These are phyloP conservation scores for Colletotrichum plurivorum DNA, from an alignment of 2,329 filamentous ascomycete genomes.

Conservation along the genomic window DNA sequence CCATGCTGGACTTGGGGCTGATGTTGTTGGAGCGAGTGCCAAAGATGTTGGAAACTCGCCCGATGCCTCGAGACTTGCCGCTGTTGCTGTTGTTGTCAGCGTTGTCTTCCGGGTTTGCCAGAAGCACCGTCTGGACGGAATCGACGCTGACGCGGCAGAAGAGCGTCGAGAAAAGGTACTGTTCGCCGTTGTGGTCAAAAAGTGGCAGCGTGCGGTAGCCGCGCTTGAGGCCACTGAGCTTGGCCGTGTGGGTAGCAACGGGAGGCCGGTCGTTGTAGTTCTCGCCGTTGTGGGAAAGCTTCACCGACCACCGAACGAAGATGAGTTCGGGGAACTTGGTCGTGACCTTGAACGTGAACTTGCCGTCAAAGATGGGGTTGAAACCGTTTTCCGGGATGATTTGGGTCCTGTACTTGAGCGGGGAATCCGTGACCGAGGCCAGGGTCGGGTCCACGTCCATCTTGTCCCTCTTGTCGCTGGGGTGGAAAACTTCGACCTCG, in stretches of 20 bases:
- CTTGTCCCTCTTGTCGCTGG: constrained; percentile 93
- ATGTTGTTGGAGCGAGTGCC: constrained; percentile 62
- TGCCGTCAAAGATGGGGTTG: constrained; percentile 88
- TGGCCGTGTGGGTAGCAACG: constrained; percentile 92
- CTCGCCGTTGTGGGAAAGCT: constrained; percentile 84
- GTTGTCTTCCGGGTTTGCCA: constrained; percentile 61
- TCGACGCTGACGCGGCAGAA: constrained; percentile 88
- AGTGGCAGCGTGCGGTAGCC: constrained; percentile 94
- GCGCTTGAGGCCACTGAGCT: constrained; percentile 89
- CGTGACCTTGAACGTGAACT: constrained; percentile 84
- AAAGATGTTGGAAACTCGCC: constrained; percentile 67
- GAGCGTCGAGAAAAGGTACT: constrained; percentile 93
- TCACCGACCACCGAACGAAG: constrained; percentile 94
- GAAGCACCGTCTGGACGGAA: constrained; percentile 69
- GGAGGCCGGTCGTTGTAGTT: constrained; percentile 75
- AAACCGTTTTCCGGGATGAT: constrained; percentile 92
- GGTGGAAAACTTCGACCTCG: constrained; percentile 94
- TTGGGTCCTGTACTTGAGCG: constrained; percentile 83
- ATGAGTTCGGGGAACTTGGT: constrained; percentile 96
- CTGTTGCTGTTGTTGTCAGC: constrained; percentile 48
- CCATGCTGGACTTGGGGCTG: constrained; percentile 66
- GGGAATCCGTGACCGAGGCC: constrained; percentile 64
- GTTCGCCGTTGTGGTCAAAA: constrained; percentile 89
- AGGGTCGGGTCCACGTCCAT: constrained; percentile 77
- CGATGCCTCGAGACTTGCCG: constrained; percentile 69